These are phyloP conservation scores for Bipolaris cookei DNA, from an alignment of 2,329 filamentous ascomycete genomes.

Conservation along the genomic window DNA sequence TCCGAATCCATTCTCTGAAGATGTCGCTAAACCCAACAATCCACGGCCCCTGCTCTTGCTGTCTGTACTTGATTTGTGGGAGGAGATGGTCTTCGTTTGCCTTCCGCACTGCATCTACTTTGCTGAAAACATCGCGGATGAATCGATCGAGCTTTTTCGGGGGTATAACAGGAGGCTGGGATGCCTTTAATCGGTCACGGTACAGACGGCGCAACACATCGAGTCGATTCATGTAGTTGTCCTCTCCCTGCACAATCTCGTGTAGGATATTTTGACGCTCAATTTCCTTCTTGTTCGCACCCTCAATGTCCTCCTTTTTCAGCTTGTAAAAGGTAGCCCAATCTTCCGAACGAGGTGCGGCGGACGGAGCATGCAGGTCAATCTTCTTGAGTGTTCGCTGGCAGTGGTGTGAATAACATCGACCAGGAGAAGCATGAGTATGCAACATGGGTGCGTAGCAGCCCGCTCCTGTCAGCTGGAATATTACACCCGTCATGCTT, in stretches of 20 bases:
- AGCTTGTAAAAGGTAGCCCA: conserved; percentile 91
- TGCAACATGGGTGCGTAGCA: conserved; percentile 91
- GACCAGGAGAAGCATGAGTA: conserved; percentile 67
- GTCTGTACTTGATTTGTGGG: conserved; percentile 92
- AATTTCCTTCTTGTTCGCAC: conserved; percentile 81
- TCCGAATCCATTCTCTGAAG: conserved; percentile 97
- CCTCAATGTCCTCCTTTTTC: conserved; percentile 75
- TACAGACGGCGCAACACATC: conserved; percentile 87
- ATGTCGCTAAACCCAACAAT: conserved; percentile 94
- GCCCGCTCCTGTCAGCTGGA: conserved; percentile 87
- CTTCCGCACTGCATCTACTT: conserved; percentile 83
- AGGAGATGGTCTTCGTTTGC: conserved; percentile 93
- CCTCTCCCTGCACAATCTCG: conserved; percentile 92
- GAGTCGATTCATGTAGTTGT: conserved; percentile 86
- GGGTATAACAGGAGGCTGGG: conserved; percentile 80
- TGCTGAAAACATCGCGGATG: conserved; percentile 84
- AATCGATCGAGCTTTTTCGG: conserved; percentile 81
- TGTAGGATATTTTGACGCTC: conserved; percentile 93
- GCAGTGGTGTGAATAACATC: conserved; percentile 94
- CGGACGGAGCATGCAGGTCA: conserved; percentile 77
- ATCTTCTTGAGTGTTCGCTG: conserved; percentile 94
- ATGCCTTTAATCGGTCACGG: conserved; percentile 74
- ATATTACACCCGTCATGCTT: conserved; percentile 85
- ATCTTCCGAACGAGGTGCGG: conserved; percentile 71
- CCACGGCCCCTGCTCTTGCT: conserved; percentile 96